These are phyloP conservation scores for Microbotryum intermedium DNA, from an alignment of 1,284 basidiomycete species.

Conservation along the genomic window DNA sequence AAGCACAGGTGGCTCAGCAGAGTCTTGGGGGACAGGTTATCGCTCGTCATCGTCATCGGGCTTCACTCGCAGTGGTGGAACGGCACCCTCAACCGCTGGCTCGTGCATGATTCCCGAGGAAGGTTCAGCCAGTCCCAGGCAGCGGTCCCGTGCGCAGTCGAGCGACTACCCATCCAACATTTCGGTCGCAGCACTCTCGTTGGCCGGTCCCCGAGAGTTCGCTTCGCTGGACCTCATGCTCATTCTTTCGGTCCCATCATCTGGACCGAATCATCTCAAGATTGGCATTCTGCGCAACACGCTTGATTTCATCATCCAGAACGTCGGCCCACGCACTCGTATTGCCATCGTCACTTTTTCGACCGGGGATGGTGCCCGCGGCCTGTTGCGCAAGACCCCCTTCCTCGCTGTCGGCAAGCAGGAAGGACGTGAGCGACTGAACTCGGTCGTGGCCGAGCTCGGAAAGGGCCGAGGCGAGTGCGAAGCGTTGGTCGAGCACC, in stretches of 20 bases:
- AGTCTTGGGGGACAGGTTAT: too few species aligned
- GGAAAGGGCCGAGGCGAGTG: constrained; percentile 43
- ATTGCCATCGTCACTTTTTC: constrained; percentile 82
- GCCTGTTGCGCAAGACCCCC: constrained; percentile 74
- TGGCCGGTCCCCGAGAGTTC: constrained; percentile 21
- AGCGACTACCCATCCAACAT: too few species aligned
- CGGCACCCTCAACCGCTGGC: too few species aligned
- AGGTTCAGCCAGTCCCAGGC: too few species aligned
- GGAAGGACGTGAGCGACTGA: constrained; percentile 60
- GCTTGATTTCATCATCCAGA: constrained; percentile 71
- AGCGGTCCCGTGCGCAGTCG: too few species aligned
- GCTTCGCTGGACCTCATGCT: constrained; percentile 85
- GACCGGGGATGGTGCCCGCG: constrained; percentile 57
- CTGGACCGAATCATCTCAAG: constrained; percentile 67
- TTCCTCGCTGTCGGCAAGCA: constrained; percentile 65
- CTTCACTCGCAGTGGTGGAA: too few species aligned
- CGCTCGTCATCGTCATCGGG: too few species aligned
- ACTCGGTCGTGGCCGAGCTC: constrained; percentile 66
- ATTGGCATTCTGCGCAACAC: constrained; percentile 72
- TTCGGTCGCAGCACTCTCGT: not conserved
- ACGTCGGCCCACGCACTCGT: constrained; percentile 64
- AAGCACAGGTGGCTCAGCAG: too few species aligned
- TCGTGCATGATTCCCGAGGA: too few species aligned
- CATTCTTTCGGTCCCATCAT: constrained; percentile 73
- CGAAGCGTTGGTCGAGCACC: constrained; percentile 57